Percentiles rank a stretch among this genome's conserved stretches.
Conservation (phyloP, 2,329 filamentous ascomycete species). For the Penicillium sp. region DNA sequence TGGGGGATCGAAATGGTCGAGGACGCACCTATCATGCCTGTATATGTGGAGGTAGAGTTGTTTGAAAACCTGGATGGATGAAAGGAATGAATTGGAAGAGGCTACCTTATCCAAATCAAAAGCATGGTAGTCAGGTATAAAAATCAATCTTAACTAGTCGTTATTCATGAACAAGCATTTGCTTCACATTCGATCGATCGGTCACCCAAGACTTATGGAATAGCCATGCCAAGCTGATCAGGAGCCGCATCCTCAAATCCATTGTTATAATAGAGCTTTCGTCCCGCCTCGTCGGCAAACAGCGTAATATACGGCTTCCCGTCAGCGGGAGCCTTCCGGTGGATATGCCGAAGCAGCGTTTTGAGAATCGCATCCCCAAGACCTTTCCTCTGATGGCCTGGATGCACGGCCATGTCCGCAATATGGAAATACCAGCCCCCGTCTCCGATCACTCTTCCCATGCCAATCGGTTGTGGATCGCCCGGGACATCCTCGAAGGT, state of each 20-base stretch:
- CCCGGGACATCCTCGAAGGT: neutral
- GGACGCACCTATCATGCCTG: no score
- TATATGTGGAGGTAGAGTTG: no score
- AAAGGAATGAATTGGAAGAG: no score
- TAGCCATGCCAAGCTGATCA: neutral
- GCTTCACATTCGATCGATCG: neutral
- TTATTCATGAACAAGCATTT: neutral
- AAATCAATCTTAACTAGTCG: neutral
- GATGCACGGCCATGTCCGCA: conserved; percentile 55
- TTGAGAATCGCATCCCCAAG: conserved; percentile 51
- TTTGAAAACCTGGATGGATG: no score
- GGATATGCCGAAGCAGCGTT: conserved; percentile 10
- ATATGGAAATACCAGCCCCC: conserved; percentile 56
- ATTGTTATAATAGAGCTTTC: neutral
- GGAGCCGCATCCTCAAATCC: neutral
- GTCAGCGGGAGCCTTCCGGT: neutral
- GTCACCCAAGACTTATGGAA: neutral
- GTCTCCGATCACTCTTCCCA: conserved; percentile 56
- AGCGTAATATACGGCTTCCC: neutral
- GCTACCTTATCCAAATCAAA: no score
- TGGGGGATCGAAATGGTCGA: no score
- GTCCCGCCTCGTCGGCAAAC: neutral
- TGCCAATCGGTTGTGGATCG: conserved; percentile 40
- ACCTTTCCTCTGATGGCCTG: conserved; percentile 52
- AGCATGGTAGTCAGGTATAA: no score